These are phyloP conservation scores for Globisporangium parvum DNA, from an alignment of 352 stramenopile genomes.

Conservation along the genomic window DNA sequence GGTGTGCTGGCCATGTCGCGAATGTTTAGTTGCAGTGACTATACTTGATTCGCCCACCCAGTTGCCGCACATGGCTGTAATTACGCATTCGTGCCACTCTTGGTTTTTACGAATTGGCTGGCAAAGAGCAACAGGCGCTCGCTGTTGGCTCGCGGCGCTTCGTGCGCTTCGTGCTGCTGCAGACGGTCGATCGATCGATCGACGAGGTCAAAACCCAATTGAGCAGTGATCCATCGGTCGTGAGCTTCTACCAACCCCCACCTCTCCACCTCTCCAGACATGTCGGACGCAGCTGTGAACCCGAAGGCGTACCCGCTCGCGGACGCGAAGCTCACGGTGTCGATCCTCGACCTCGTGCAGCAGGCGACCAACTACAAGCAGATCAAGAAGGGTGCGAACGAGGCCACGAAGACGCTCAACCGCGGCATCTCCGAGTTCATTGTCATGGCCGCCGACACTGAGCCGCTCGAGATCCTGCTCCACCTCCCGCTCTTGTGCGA, in stretches of 20 bases:
- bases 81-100: not conserved
- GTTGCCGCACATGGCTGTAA: not conserved
- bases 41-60: too few species aligned
- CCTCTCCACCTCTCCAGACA: conserved; percentile 17
- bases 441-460: conserved; percentile 98
- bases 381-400: conserved; percentile 99
- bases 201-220: conserved; percentile 25
- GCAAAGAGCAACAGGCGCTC: conserved; percentile 7
- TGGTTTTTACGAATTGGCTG: conserved; percentile 19
- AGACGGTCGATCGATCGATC: too few species aligned
- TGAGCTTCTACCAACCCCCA: conserved; percentile 55
- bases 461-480: conserved; percentile 99
- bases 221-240: conserved; percentile 87
- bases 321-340: conserved; percentile 97
- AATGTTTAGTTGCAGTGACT: too few species aligned
- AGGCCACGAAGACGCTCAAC: conserved; percentile 99
- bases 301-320: conserved; percentile 97
- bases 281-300: conserved; percentile 84
- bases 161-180: not conserved
- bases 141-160: not conserved
- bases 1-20: too few species aligned
- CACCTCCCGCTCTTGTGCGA: conserved; percentile 98
- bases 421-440: conserved; percentile 99
- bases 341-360: conserved; percentile 98
- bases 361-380: conserved; percentile 99